Base-by-base conservation (phyloP, 148 eudicot species). In the Chenopodium berlandieri region DNA sequence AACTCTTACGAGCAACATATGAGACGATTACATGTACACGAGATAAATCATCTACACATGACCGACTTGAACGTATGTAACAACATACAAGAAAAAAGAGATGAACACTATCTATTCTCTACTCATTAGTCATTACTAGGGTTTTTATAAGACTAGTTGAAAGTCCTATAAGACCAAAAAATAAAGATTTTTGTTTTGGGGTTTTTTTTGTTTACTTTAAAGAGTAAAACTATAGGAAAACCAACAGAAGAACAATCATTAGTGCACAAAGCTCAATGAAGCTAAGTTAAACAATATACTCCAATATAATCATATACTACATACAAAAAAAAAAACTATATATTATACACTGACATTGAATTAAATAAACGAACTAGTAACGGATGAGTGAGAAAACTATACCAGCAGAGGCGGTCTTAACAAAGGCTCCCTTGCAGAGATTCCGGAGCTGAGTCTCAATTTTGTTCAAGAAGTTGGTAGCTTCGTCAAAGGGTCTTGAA, bases 401-500 rank as follows among this genome's bases (percentile, higher is more conserved):
- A 87, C 90, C 89, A 71, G 79, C 75, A 52, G 78, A 85, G 63
- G 76, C 74, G 37, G 75, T 82, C 17, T 76, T 77, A 52, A 79
- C 82, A 37, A 87, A 86, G 23, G 82, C 75, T 78, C 94, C 96
- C 78, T 80, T 93, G 86, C 91, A 89, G 56, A 95, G 91, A 90
- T 90, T 87, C 47, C 86, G 82, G 22, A 95, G 91, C 74, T 95
- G 91, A 14, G 86, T 48, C 79, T 95, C 89, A 14, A 93, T 91
- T 19, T 88, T 87, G 91, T 83, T 88, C 81, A 95, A 88, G 89
- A 95, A 95, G 4, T 82, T 81, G 7, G 90, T 92, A 7, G 98
- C 98, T 89, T 95, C 98, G 32, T 93, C 91, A 14, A 95, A 95
- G n/a, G 96, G 96, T 88, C 88, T 90, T n/a, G 94, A 82, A 23